These are phyloP conservation scores for Fusarium robinianum DNA, from an alignment of 2,329 filamentous ascomycete species.

Conservation along the genomic window DNA sequence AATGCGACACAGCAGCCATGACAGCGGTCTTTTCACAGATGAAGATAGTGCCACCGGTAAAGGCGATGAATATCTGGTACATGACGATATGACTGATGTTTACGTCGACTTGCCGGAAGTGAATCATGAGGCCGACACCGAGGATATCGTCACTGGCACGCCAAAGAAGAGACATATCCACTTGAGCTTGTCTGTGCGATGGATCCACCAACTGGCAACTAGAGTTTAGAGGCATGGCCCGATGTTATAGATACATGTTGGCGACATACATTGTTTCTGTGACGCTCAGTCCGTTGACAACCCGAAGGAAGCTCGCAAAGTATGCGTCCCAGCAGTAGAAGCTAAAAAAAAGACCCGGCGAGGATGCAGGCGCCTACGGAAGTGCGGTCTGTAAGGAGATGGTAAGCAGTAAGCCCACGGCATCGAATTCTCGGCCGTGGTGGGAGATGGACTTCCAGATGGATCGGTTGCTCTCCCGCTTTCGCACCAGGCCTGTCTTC, in stretches of 20 bases:
- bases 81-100: slow-evolving; percentile 59
- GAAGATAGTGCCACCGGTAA: slow-evolving; percentile 16
- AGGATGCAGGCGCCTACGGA: slow-evolving; percentile 53
- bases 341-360: slow-evolving; percentile 46
- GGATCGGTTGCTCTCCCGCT: slow-evolving; percentile 67
- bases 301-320: slow-evolving; percentile 57
- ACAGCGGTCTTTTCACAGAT: slow-evolving; percentile 19
- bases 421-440: slow-evolving; percentile 63
- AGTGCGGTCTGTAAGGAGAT: slow-evolving; percentile 54
- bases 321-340: slow-evolving; percentile 56
- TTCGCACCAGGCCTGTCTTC: slow-evolving; percentile 40
- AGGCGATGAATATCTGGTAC: slow-evolving; percentile 29
- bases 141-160: slow-evolving; percentile 59
- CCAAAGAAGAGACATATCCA: slow-evolving; percentile 56
- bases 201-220: slow-evolving; percentile 55
- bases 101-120: slow-evolving; percentile 57
- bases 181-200: slow-evolving; percentile 57
- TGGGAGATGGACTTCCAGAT: slow-evolving; percentile 50
- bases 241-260: slow-evolving; percentile 54
- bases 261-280: slow-evolving; percentile 54
- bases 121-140: slow-evolving; percentile 61
- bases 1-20: slow-evolving; percentile 15
- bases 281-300: slow-evolving; percentile 54
- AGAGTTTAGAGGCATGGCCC: slow-evolving; percentile 55
- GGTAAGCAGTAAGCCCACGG: slow-evolving; percentile 59